phyloP scores from a whole-genome alignment of 495 filamentous ascomycete genomes.

The Podospora didyma region DNA sequence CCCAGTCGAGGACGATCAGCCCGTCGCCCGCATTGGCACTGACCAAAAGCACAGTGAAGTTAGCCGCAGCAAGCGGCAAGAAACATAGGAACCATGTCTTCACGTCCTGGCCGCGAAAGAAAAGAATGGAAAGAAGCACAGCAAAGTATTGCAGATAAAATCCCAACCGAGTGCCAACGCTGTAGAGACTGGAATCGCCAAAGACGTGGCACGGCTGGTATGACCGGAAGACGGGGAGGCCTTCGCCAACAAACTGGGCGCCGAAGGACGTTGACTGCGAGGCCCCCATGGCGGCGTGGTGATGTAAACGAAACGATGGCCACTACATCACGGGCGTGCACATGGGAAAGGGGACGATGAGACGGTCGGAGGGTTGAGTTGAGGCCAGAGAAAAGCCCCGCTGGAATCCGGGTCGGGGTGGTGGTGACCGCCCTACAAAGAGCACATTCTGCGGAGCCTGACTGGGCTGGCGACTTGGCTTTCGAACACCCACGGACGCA shows the following conservation, averaged over 20 bases:
- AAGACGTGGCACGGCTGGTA: constrained; percentile 11
- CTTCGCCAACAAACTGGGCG: constrained; percentile 10
- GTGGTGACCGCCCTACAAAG: background rate
- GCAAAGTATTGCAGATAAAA: constrained; percentile 16
- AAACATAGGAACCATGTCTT: constrained; percentile 11
- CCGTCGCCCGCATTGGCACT: constrained; percentile 1
- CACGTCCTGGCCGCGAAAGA: constrained; percentile 5
- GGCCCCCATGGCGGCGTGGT: constrained; percentile 7
- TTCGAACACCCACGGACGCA: background rate
- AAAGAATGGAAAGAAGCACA: constrained; percentile 9
- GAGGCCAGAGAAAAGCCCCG: background rate
- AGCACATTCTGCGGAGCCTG: background rate
- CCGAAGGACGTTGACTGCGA: constrained; percentile 4
- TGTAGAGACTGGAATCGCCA: constrained; percentile 17
- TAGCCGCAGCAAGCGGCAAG: constrained; percentile 10
- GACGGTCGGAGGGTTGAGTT: background rate
- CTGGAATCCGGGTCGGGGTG: background rate
- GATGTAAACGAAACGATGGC: background rate
- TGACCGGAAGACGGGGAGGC: constrained; percentile 1
- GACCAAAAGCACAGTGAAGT: constrained; percentile 7
- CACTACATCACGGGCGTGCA: background rate
- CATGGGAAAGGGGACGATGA: background rate
- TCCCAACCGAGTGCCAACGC: constrained; percentile 9
- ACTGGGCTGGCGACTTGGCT: background rate
- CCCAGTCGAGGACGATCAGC: constrained; percentile 15